phyloP scores from a whole-genome alignment of 176 grass and related monocot genomes.

The Lolium rigidum region DNA sequence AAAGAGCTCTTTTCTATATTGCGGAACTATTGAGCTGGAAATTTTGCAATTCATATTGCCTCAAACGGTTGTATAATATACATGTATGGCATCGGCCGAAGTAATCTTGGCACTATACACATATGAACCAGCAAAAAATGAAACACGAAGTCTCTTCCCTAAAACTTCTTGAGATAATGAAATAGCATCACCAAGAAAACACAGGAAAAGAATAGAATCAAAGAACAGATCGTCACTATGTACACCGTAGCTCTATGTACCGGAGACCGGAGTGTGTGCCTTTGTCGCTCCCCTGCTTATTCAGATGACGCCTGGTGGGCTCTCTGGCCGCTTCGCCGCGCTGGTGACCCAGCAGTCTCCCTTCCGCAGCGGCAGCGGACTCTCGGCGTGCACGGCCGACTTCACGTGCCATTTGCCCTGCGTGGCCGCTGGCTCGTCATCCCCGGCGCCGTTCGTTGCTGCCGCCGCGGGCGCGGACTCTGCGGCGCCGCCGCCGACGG shows the following conservation, averaged over 20 bases:
- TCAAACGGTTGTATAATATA: not conserved
- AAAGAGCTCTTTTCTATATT: no score
- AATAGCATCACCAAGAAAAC: slow-evolving; percentile 35
- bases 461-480: not conserved
- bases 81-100: not conserved
- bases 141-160: slow-evolving; percentile 4
- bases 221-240: slow-evolving; percentile 32
- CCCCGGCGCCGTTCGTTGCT: not conserved
- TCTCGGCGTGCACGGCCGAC: slow-evolving; percentile 73
- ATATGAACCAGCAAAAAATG: not conserved
- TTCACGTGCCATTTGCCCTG: slow-evolving; percentile 58
- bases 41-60: no score
- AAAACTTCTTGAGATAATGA: slow-evolving; percentile 15
- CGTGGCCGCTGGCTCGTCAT: slow-evolving; percentile 24
- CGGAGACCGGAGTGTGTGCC: not conserved
- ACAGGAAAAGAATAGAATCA: slow-evolving; percentile 34
- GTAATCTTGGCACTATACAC: not conserved
- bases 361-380: slow-evolving; percentile 53
- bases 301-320: slow-evolving; percentile 32
- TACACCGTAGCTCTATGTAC: slow-evolving; percentile 36
- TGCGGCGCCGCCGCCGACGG: not conserved
- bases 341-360: slow-evolving; percentile 45
- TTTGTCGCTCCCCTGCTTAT: not conserved
- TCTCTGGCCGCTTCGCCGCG: slow-evolving; percentile 41
- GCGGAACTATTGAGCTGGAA: no score